phyloP scores from a whole-genome alignment of 2,329 filamentous ascomycete genomes.

The Calonectria hawksworthii region DNA sequence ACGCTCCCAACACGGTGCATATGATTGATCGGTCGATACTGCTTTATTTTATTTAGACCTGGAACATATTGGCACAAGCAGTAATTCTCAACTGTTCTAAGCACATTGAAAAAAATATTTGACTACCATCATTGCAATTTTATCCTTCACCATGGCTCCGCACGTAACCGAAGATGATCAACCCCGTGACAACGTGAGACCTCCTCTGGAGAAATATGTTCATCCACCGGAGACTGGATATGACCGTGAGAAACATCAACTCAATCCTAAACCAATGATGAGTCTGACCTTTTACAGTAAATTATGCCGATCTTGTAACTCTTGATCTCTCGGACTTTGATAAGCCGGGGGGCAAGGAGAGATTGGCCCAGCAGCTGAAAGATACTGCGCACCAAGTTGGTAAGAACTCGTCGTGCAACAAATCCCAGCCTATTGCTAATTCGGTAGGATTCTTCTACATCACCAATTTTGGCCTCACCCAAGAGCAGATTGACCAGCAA shows the following conservation, averaged over 20 bases:
- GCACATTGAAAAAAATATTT: neutral
- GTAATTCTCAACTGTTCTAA: neutral
- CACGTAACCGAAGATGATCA: neutral
- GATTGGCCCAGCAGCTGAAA: slow-evolving; percentile 44
- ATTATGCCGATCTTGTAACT: slow-evolving; percentile 37
- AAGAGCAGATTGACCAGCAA: slow-evolving; percentile 70
- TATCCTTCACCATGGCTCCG: neutral
- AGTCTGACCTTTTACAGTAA: neutral
- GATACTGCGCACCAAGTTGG: neutral
- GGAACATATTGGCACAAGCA: neutral
- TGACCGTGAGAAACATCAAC: neutral
- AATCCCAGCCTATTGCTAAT: slow-evolving; percentile 45
- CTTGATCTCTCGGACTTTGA: slow-evolving; percentile 52
- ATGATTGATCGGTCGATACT: neutral
- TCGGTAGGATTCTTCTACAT: slow-evolving; percentile 53
- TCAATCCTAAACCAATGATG: neutral
- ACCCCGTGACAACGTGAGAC: neutral
- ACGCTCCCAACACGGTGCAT: neutral
- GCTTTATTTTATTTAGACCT: neutral
- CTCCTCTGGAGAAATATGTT: neutral
- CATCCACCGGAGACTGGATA: neutral
- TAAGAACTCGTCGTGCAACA: neutral
- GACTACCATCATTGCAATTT: too few species aligned
- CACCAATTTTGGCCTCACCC: slow-evolving; percentile 71
- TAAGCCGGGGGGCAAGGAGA: slow-evolving; percentile 46